Percentiles rank a stretch among this genome's conserved stretches.
phyloP scores from a whole-genome alignment of 2,329 filamentous ascomycete species.

The Pseudogymnoascus sp. region DNA sequence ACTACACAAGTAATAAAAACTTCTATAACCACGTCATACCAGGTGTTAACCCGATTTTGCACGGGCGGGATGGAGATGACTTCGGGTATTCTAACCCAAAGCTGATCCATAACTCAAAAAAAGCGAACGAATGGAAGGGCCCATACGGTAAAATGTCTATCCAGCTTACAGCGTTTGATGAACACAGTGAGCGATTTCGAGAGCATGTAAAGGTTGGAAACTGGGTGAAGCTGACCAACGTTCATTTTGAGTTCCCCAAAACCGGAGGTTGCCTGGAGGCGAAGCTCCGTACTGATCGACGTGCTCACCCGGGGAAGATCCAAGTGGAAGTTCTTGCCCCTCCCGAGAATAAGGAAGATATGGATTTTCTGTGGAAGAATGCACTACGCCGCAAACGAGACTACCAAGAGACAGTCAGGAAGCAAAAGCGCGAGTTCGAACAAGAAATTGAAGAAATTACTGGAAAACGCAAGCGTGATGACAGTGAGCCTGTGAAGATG shows the following conservation, averaged over 20 bases:
- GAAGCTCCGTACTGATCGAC: slow-evolving; percentile 53
- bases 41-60: slow-evolving; percentile 16
- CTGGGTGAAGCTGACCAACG: slow-evolving; percentile 61
- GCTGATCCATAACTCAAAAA: slow-evolving; percentile 19
- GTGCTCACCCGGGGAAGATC: slow-evolving; percentile 40
- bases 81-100: slow-evolving; percentile 42
- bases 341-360: slow-evolving; percentile 32
- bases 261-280: slow-evolving; percentile 58
- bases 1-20: slow-evolving; percentile 64
- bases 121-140: slow-evolving; percentile 51
- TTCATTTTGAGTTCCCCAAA: slow-evolving; percentile 55
- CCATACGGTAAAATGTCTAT: slow-evolving; percentile 66
- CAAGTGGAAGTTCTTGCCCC: slow-evolving; percentile 43
- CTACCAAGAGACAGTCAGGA: slow-evolving; percentile 42
- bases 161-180: slow-evolving; percentile 61
- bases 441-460: slow-evolving; percentile 30
- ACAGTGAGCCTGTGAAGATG: slow-evolving; percentile 13
- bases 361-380: slow-evolving; percentile 42
- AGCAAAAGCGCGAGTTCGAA: slow-evolving; percentile 31
- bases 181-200: slow-evolving; percentile 53
- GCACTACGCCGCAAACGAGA: slow-evolving; percentile 54
- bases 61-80: slow-evolving; percentile 39
- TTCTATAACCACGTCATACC: slow-evolving; percentile 41
- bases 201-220: slow-evolving; percentile 47
- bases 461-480: slow-evolving; percentile 22